These are phyloP conservation scores for Penicillium mononematosum DNA, from an alignment of 495 filamentous ascomycete species.

Conservation along the genomic window DNA sequence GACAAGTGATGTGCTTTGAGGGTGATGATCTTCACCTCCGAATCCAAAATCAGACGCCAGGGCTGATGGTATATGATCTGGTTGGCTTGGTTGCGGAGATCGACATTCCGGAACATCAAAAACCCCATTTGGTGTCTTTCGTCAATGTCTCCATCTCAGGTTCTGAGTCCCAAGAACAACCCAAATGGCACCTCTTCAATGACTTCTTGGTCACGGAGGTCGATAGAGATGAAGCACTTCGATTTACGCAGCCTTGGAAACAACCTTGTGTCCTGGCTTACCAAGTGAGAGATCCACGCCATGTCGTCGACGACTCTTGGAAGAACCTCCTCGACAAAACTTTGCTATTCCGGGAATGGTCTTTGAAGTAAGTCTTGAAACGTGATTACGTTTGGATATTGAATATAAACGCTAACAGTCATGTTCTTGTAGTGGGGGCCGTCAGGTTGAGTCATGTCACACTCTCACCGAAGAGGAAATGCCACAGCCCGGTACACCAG, in stretches of 20 bases:
- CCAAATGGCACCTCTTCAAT: constrained; percentile 92
- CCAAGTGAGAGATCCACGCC: constrained; percentile 72
- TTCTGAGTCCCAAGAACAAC: constrained; percentile 50
- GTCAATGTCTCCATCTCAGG: constrained; percentile 80
- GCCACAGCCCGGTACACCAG: constrained; percentile 66
- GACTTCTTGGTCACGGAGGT: constrained; percentile 91
- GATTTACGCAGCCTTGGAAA: constrained; percentile 89
- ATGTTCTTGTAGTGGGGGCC: constrained; percentile 31
- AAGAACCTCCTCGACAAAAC: constrained; percentile 77
- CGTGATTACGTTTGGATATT: not conserved
- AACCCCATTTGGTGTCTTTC: constrained; percentile 86
- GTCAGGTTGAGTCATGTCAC: constrained; percentile 43
- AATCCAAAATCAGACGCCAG: constrained; percentile 60
- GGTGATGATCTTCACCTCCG: constrained; percentile 67
- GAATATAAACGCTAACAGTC: constrained; percentile 7
- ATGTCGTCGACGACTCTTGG: constrained; percentile 81
- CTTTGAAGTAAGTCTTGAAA: constrained; percentile 52
- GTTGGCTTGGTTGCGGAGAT: constrained; percentile 90
- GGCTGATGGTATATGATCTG: constrained; percentile 81
- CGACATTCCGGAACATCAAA: constrained; percentile 75
- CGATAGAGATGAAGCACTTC: constrained; percentile 74
- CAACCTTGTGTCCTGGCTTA: constrained; percentile 81
- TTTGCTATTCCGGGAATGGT: constrained; percentile 73
- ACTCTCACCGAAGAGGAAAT: constrained; percentile 65
- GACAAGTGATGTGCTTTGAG: constrained; percentile 86